Evolutionary conservation across 1,284 basidiomycete species (phyloP), one percentile per base, ranked within the genome.

Genomic region (Naganishia sp.): DNA sequence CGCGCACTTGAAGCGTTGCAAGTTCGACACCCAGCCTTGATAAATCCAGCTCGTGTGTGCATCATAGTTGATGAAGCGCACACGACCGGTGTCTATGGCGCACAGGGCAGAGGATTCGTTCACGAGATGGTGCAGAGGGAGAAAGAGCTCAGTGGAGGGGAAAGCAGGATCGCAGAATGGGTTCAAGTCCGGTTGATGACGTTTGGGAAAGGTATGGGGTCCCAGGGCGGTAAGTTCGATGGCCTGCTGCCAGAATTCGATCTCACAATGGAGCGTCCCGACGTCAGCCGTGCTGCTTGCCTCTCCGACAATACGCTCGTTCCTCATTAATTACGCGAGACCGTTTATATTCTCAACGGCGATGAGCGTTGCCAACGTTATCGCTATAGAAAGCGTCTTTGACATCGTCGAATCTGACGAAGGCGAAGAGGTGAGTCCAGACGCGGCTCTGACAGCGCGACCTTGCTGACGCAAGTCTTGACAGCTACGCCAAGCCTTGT

Each of bases 271-370:
- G 28, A 28, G 28, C 21, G 10, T 32, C 23, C 9, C 6, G 0
- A 28, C 18, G 28, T 17, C 39, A 93, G 94, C 93, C 47, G 88
- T 92, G 2, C 78, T 97, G 4, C 81, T 96, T 28, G 88, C 87
- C 46, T 87, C 84, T 18, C 82, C 84, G 2, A 81, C 91, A 1
- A 84, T 93, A 39, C 85, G 89, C 7, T 85, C 89, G 68, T 97
- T 94, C 79, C 82, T 97, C 23, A 82, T 96, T 75, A 98, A 98
- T 77, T 98, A 96, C 79, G 93, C 93, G 0, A 84, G 94, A 39
- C 87, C 93, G 5, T 82, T 98, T 56, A 91, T 95, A 64, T 96
- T 91, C 80, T 94, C 91, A 0, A 95, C 92, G 0, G 86, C 90
- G 0, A 83, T 91, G 69, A 86, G 88, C 65, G 85, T 87, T 69